A percentile compares a stretch with the other conserved stretches of the same genome.
phyloP scores from a whole-genome alignment of 2,329 filamentous ascomycete species.

The Diaporthe vaccinii region DNA sequence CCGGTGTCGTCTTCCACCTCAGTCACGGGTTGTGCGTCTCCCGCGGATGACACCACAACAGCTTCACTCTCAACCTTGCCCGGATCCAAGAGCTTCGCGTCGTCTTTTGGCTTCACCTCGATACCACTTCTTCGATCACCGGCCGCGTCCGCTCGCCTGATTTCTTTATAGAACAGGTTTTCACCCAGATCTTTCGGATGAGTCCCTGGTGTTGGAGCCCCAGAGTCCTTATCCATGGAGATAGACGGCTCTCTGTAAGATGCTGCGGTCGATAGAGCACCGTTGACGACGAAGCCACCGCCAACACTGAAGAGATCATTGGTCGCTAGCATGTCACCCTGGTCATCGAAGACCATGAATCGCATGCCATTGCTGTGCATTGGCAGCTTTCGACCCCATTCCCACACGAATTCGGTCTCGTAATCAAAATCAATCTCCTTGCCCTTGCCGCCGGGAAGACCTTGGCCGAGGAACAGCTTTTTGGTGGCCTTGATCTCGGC shows the following conservation, averaged over 20 bases:
- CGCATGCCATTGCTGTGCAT: conserved; percentile 67
- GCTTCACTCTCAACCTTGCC: conserved; percentile 36
- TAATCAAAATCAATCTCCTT: conserved; percentile 65
- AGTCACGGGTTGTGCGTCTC: conserved; percentile 40
- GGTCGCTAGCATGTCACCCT: conserved; percentile 61
- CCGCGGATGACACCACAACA: conserved; percentile 38
- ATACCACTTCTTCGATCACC: conserved; percentile 60
- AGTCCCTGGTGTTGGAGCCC: conserved; percentile 4
- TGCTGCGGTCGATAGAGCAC: conserved; percentile 58
- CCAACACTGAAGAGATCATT: conserved; percentile 67
- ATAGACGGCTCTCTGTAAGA: conserved; percentile 31
- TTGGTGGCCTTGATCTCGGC: conserved; percentile 60
- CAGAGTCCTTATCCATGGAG: conserved; percentile 10
- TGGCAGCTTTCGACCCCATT: conserved; percentile 65
- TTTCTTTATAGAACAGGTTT: conserved; percentile 67
- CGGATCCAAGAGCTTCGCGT: conserved; percentile 31
- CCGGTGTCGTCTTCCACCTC: conserved; percentile 31
- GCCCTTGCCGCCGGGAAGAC: conserved; percentile 54
- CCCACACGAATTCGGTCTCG: conserved; percentile 62
- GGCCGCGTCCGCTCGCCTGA: conserved; percentile 59
- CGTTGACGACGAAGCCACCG: conserved; percentile 66
- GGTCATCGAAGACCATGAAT: conserved; percentile 62
- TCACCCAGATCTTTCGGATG: conserved; percentile 64
- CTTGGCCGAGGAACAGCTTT: conserved; percentile 59
- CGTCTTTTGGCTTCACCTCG: conserved; percentile 56